These are phyloP conservation scores for Aspergillus neotritici DNA, from an alignment of 2,329 filamentous ascomycete genomes.

Conservation along the genomic window DNA sequence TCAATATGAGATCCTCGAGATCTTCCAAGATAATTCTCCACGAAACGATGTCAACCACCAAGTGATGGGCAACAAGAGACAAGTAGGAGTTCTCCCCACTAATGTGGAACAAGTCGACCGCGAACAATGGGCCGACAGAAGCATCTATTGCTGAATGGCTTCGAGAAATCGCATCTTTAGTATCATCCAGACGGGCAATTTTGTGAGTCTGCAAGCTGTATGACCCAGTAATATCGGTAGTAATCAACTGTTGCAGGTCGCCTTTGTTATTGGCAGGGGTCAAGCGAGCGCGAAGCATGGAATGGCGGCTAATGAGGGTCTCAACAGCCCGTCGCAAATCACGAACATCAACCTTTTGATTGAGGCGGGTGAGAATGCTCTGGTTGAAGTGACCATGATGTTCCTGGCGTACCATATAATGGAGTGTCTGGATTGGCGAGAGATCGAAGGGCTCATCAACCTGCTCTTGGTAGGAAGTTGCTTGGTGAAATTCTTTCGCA, in stretches of 20 bases:
- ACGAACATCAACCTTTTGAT: conserved; percentile 18
- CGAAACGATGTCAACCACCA: conserved; percentile 38
- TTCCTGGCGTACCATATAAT: conserved; percentile 31
- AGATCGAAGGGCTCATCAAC: conserved; percentile 28
- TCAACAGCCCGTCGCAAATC: conserved; percentile 26
- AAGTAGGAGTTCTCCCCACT: conserved; percentile 25
- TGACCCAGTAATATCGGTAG: conserved; percentile 23
- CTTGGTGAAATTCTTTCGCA: conserved; percentile 25
- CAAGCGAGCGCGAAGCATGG: conserved; percentile 36
- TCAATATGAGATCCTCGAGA: conserved; percentile 32
- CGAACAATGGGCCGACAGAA: conserved; percentile 36
- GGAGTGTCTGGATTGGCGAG: conserved; percentile 36
- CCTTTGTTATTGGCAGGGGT: conserved; percentile 13
- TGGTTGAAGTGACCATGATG: conserved; percentile 36
- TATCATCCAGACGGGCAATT: conserved; percentile 13
- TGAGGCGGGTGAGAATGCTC: conserved; percentile 31
- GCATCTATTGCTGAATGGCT: conserved; percentile 33
- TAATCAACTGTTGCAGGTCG: conserved; percentile 26
- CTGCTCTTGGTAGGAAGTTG: conserved; percentile 30
- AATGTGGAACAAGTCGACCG: conserved; percentile 38
- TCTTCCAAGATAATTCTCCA: conserved; percentile 38
- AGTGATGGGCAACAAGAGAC: conserved; percentile 34
- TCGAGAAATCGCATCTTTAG: conserved; percentile 21
- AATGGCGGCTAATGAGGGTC: conserved; percentile 29
- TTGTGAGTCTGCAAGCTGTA: conserved; percentile 23